These are phyloP conservation scores for Cordyceps javanica DNA, from an alignment of 2,329 filamentous ascomycete species.

Conservation along the genomic window DNA sequence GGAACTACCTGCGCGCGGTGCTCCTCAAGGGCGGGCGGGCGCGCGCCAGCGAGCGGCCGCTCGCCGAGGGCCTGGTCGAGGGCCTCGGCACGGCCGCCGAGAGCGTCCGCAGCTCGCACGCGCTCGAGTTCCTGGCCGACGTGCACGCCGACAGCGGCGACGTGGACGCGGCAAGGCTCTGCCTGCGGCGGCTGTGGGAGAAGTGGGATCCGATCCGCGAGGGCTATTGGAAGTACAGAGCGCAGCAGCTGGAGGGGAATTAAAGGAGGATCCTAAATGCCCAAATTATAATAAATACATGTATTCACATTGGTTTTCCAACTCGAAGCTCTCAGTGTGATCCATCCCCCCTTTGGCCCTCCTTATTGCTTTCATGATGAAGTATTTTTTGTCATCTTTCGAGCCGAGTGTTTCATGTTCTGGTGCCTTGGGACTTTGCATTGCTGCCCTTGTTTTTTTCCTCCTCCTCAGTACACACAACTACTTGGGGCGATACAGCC, in stretches of 20 bases:
- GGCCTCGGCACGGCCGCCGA: slow-evolving; percentile 41
- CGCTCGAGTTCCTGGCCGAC: slow-evolving; percentile 66
- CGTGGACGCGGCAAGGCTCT: slow-evolving; percentile 58
- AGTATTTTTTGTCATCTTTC: too few relatives aligned
- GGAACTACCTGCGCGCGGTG: slow-evolving; percentile 84
- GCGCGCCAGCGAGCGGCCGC: slow-evolving; percentile 39
- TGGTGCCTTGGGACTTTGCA: too few relatives aligned
- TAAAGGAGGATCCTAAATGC: neutral
- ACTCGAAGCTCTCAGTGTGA: too few relatives aligned
- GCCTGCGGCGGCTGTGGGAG: slow-evolving; percentile 66
- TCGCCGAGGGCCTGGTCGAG: slow-evolving; percentile 46
- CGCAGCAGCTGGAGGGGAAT: slow-evolving; percentile 20
- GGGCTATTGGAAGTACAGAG: slow-evolving; percentile 78
- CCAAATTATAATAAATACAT: neutral
- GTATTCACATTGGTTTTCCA: neutral
- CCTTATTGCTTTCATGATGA: too few relatives aligned
- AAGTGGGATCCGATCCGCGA: slow-evolving; percentile 88
- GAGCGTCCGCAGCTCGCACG: slow-evolving; percentile 56
- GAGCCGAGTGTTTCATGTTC: too few relatives aligned
- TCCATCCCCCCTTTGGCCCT: too few relatives aligned
- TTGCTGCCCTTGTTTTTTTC: too few relatives aligned
- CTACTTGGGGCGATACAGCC: too few relatives aligned
- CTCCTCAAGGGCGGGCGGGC: slow-evolving; percentile 58
- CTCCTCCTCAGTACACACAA: too few relatives aligned
- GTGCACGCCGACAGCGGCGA: slow-evolving; percentile 54